phyloP scores from a whole-genome alignment of 2,329 filamentous ascomycete genomes.

The Fonsecaea pedrosoi region DNA sequence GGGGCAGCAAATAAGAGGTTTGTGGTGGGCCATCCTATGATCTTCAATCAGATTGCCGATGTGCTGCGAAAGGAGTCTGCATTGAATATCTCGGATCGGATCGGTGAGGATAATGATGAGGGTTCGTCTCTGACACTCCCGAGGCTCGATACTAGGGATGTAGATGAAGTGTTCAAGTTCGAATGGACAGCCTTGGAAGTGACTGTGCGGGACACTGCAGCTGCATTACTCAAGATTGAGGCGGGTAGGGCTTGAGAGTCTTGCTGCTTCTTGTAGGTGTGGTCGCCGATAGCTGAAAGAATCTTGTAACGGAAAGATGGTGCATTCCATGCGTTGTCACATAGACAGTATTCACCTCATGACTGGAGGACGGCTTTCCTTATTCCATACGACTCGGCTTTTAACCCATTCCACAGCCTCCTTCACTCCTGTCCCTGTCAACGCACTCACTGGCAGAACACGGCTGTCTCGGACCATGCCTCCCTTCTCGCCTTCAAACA shows the following conservation, averaged over 20 bases:
- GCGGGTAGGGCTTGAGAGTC: constrained; percentile 13
- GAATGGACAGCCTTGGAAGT: constrained; percentile 21
- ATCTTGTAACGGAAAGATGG: not conserved
- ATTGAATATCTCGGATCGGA: constrained; percentile 10
- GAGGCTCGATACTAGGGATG: constrained; percentile 25
- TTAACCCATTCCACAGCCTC: constrained; percentile 98
- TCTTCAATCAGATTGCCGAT: constrained; percentile 33
- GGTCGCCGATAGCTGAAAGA: not conserved
- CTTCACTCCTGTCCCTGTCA: constrained; percentile 79
- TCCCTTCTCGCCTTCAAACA: constrained; percentile 93
- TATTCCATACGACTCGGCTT: constrained; percentile 93
- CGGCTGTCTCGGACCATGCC: constrained; percentile 85
- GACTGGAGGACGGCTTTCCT: constrained; percentile 86
- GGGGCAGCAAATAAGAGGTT: constrained; percentile 54
- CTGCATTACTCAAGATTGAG: constrained; percentile 22
- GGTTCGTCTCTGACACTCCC: constrained; percentile 22
- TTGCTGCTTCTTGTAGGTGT: not conserved
- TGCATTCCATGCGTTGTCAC: not conserved
- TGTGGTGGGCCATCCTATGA: constrained; percentile 44
- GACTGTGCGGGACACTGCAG: constrained; percentile 20
- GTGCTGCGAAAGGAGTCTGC: constrained; percentile 10
- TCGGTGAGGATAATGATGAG: constrained; percentile 30
- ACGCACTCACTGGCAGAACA: constrained; percentile 88
- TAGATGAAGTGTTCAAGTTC: constrained; percentile 27
- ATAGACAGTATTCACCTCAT: constrained; percentile 71